These are phyloP conservation scores for Gaultheria prostrata DNA, from an alignment of 148 eudicot genomes.

Conservation along the genomic window DNA sequence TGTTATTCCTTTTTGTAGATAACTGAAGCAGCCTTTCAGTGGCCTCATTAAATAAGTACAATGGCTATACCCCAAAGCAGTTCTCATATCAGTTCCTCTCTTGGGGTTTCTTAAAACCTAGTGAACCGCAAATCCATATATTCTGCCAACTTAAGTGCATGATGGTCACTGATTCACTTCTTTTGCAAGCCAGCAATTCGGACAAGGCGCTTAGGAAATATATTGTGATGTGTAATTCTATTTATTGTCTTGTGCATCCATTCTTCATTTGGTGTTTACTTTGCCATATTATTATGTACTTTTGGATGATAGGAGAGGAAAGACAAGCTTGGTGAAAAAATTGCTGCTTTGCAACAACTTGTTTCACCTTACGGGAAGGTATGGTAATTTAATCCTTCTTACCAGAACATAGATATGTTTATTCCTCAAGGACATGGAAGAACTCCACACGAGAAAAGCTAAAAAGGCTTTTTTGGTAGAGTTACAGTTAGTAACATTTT, in stretches of 20 bases:
- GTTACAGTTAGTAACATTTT: too few species aligned
- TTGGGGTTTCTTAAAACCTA: neutral
- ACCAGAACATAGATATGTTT: neutral
- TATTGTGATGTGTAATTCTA: neutral
- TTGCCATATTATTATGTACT: constrained; percentile 12
- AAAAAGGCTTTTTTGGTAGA: too few species aligned
- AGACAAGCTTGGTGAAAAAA: constrained; percentile 77
- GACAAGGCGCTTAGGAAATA: neutral
- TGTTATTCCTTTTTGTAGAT: neutral
- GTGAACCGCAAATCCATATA: neutral
- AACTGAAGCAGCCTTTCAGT: neutral
- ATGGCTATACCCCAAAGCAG: neutral
- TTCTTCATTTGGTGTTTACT: neutral
- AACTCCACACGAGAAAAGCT: neutral
- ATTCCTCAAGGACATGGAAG: neutral
- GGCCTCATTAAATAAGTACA: neutral
- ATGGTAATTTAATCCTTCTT: neutral
- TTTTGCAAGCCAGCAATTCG: neutral
- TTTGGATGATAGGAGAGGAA: constrained; percentile 60
- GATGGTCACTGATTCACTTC: neutral
- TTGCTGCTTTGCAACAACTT: constrained; percentile 75
- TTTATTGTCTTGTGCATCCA: neutral
- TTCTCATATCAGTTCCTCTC: neutral
- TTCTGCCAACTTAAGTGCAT: neutral
- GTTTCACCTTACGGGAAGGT: constrained; percentile 97